These are phyloP conservation scores for Terana coerulea DNA, from an alignment of 768 basidiomycete species.

Conservation along the genomic window DNA sequence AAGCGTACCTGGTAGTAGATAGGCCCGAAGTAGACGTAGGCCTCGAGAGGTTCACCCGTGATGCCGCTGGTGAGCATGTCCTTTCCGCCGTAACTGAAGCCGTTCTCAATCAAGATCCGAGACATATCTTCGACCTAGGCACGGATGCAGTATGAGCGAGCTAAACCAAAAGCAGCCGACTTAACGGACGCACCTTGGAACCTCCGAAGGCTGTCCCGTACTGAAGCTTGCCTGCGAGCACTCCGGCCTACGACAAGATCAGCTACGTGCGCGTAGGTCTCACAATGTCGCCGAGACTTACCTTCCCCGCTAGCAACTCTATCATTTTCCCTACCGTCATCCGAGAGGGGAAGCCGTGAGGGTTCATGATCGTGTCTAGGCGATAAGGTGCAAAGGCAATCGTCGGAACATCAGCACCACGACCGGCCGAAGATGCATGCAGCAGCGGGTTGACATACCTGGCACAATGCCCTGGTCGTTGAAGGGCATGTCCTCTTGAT, in stretches of 20 bases:
- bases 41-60: constrained; percentile 93
- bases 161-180: constrained; percentile 4
- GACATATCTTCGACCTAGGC: constrained; percentile 95
- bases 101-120: constrained; percentile 88
- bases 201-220: constrained; percentile 98
- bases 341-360: constrained; percentile 97
- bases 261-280: background rate
- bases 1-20: constrained; percentile 88
- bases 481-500: constrained; percentile 99
- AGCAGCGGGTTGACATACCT: constrained; percentile 45
- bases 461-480: constrained; percentile 96
- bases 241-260: constrained; percentile 66
- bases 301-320: constrained; percentile 93
- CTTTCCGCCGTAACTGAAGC: constrained; percentile 98
- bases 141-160: background rate
- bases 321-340: constrained; percentile 99
- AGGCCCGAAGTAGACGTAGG: constrained; percentile 98
- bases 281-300: constrained; percentile 23
- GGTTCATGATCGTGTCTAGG: constrained; percentile 98
- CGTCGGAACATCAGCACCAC: background rate
- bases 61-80: constrained; percentile 99
- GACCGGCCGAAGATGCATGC: constrained; percentile 4
- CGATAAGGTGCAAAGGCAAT: background rate
- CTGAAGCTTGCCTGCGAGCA: constrained; percentile 82
- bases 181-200: constrained; percentile 66